A percentile compares a stretch with the other conserved stretches of the same genome.
phyloP scores from a whole-genome alignment of 495 filamentous ascomycete species.

The Penicillium fimorum region DNA sequence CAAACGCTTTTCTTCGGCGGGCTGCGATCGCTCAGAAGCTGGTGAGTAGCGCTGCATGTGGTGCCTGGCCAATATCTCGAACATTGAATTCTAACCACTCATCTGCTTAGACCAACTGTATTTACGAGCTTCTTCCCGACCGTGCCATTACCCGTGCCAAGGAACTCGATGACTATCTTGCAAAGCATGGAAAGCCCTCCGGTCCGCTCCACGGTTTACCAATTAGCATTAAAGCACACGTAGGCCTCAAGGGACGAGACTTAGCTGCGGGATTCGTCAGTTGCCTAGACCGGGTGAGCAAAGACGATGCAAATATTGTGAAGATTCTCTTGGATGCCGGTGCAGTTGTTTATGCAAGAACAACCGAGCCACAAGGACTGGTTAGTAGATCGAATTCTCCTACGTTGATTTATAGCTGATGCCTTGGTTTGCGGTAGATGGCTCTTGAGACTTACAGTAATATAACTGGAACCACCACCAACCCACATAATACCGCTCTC shows the following conservation, averaged over 20 bases:
- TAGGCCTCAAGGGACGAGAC: background rate
- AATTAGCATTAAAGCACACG: constrained; percentile 30
- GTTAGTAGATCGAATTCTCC: background rate
- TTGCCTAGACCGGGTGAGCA: constrained; percentile 9
- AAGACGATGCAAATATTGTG: constrained; percentile 7
- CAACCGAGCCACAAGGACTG: constrained; percentile 42
- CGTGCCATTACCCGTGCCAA: constrained; percentile 48
- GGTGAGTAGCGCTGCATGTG: constrained; percentile 10
- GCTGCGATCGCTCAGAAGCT: constrained; percentile 46
- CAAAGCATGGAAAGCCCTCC: constrained; percentile 16
- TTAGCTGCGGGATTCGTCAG: constrained; percentile 44
- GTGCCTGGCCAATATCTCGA: background rate
- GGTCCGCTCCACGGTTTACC: constrained; percentile 25
- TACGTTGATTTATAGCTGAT: background rate
- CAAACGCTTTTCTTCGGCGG: constrained; percentile 46
- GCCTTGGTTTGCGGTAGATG: constrained; percentile 2
- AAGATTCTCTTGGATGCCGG: constrained; percentile 11
- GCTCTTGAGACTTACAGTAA: constrained; percentile 37
- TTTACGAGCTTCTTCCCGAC: constrained; percentile 57
- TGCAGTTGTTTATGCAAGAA: constrained; percentile 35
- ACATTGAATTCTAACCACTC: background rate
- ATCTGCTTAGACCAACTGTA: constrained; percentile 38
- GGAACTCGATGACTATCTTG: constrained; percentile 23
- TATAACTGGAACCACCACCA: constrained; percentile 36
- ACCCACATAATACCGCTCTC: constrained; percentile 33